These are phyloP conservation scores for Fusarium sp. DNA, from an alignment of 2,329 filamentous ascomycete genomes.

Conservation along the genomic window DNA sequence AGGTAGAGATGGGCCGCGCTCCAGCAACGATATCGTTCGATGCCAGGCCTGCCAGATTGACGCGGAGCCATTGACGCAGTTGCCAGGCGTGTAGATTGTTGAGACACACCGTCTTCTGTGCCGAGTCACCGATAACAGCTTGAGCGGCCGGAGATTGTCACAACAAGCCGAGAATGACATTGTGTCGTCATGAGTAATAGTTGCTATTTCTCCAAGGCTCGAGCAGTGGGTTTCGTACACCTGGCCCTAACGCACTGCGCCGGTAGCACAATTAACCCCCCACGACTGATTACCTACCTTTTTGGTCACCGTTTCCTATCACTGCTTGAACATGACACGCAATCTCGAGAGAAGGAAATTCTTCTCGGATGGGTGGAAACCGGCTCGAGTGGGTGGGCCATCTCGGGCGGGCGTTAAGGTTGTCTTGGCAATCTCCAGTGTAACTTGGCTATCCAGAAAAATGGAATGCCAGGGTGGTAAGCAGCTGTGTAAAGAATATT, in stretches of 20 bases:
- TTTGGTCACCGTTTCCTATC: slow-evolving; percentile 46
- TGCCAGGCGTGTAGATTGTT: slow-evolving; percentile 6
- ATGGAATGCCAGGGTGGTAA: slow-evolving; percentile 31
- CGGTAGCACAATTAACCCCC: slow-evolving; percentile 15
- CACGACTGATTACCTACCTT: slow-evolving; percentile 26
- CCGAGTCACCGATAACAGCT: slow-evolving; percentile 6
- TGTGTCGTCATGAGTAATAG: slow-evolving; percentile 34
- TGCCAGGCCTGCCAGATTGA: slow-evolving; percentile 26
- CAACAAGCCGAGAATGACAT: neutral
- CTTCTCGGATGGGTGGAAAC: slow-evolving; percentile 35
- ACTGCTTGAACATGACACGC: slow-evolving; percentile 25
- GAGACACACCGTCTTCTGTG: slow-evolving; percentile 42
- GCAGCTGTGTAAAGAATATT: slow-evolving; percentile 12
- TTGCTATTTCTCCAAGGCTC: slow-evolving; percentile 10
- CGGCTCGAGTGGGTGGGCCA: slow-evolving; percentile 26
- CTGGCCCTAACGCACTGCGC: slow-evolving; percentile 2
- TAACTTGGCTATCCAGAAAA: slow-evolving; percentile 28
- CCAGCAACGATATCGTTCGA: slow-evolving; percentile 33
- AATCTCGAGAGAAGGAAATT: slow-evolving; percentile 26
- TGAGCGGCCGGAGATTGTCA: neutral
- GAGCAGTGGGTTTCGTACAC: neutral
- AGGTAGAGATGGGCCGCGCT: slow-evolving; percentile 18
- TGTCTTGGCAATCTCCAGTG: slow-evolving; percentile 42
- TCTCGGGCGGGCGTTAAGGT: slow-evolving; percentile 35
- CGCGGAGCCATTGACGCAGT: slow-evolving; percentile 8